Conservation (phyloP, 371 early-diverging fungal species). For the Chytridiales sp. region DNA sequence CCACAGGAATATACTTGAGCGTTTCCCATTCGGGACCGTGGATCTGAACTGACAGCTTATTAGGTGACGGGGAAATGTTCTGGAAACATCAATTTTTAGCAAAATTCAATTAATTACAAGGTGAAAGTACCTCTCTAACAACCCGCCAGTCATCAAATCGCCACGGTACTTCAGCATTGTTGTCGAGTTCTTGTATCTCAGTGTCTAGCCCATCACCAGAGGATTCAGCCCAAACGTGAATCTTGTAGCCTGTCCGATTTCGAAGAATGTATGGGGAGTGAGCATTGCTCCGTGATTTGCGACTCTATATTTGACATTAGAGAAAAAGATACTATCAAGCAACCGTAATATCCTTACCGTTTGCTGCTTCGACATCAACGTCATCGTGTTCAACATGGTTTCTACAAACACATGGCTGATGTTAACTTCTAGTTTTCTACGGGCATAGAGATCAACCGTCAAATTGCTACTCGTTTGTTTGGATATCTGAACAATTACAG, state of each 20-base stretch:
- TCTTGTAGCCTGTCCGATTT: constrained; percentile 87
- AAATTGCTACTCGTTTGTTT: constrained; percentile 25
- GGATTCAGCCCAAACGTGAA: constrained; percentile 84
- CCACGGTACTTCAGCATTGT: constrained; percentile 83
- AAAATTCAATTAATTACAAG: not conserved
- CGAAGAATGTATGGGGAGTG: constrained; percentile 78
- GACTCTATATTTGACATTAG: not conserved
- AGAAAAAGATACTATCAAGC: not conserved
- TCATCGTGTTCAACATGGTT: constrained; percentile 67
- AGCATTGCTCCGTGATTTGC: constrained; percentile 27
- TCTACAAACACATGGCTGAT: constrained; percentile 85
- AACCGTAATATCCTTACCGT: not conserved
- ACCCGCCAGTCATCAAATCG: constrained; percentile 95
- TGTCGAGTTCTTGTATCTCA: constrained; percentile 63
- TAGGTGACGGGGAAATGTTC: constrained; percentile 44
- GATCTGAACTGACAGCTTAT: constrained; percentile 80
- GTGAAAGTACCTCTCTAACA: constrained; percentile 69
- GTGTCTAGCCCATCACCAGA: constrained; percentile 58
- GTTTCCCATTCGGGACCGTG: constrained; percentile 89
- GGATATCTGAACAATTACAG: constrained; percentile 15
- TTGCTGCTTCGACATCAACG: constrained; percentile 56
- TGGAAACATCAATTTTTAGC: constrained; percentile 5
- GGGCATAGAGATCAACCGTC: constrained; percentile 66
- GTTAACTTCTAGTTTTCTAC: constrained; percentile 83
- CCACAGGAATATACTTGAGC: constrained; percentile 80